Base-by-base conservation (phyloP, 1,139 yeast species). In the Magnusiomyces fungicola region DNA sequence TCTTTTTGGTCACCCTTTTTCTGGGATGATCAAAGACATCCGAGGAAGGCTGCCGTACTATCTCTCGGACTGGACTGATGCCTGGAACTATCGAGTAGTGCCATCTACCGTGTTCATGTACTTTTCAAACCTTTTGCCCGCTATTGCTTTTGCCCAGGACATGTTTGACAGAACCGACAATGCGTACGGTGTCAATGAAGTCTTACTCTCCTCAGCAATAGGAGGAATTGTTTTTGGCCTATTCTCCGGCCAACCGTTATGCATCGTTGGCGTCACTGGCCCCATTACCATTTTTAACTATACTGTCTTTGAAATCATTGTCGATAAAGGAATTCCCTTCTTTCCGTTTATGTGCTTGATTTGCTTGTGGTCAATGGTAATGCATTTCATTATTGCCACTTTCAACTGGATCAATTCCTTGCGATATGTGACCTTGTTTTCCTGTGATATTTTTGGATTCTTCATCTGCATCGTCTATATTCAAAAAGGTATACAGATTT, bases 301-400 rank as follows among this genome's bases (percentile, higher is more conserved):
- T 60, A 90, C 97, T 0, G 92, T 92, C 1, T 92, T 85, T 64
- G 88, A 87, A 53, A 76, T 92, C 43, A 78, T 92, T 30, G 72
- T 71, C 40, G 82, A 86, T 0, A 59, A 64, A 38, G 83, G 81
- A 3, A 79, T 81, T 0, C 84, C 86, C 0, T 92, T 78, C 63
- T 87, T 92, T 66, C 89, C 92, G 23, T 92, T 92, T 64, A 90
- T 92, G 96, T 83, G 94, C 62, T 92, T 97, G 97, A 73, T 90
- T 27, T 87, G 89, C 60, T 71, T 92, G 6, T 92, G 98, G 98
- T 76, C 89, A 3, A 84, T 85, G 87, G 74, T 81, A 4, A 75
- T 87, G 70, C 97, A 92, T 67, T 70, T 86, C 36, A 52, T 81
- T 1, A 73, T 90, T 36, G 92, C 97, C 0, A 58, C 83, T 1